phyloP scores from a whole-genome alignment of 148 eudicot species.

The Oxyria digyna region DNA sequence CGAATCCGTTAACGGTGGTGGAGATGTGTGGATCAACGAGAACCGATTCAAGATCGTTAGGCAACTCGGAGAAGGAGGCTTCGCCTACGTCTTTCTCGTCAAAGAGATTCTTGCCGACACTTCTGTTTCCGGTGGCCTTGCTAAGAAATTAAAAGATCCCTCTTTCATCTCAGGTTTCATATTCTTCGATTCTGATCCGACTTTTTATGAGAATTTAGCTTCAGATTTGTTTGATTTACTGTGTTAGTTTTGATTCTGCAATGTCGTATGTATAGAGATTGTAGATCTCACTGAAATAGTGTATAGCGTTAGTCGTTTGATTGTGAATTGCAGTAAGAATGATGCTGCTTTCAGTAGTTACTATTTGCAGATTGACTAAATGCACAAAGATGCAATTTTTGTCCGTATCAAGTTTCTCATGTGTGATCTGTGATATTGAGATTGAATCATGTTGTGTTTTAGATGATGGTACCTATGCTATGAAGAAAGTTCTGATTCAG shows the following conservation, averaged over 20 bases:
- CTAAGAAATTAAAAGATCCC: constrained; percentile 63
- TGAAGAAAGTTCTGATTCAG: constrained; percentile 97
- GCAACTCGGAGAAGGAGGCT: constrained; percentile 95
- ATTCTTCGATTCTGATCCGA: too few relatives aligned
- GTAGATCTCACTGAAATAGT: neutral
- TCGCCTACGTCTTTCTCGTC: constrained; percentile 81
- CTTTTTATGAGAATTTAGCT: constrained; percentile 1
- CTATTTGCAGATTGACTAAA: neutral
- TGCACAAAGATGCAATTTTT: neutral
- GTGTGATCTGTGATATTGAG: neutral
- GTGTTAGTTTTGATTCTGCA: neutral
- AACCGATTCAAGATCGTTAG: constrained; percentile 62
- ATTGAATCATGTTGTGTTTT: constrained; percentile 13
- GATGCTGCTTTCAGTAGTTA: neutral
- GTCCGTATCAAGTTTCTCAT: neutral
- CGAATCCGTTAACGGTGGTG: constrained; percentile 77
- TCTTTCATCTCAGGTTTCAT: constrained; percentile 67
- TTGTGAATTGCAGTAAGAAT: neutral
- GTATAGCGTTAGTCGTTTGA: neutral
- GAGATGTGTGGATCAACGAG: constrained; percentile 97
- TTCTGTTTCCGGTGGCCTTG: constrained; percentile 37
- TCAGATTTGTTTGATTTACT: neutral
- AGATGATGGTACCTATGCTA: constrained; percentile 98
- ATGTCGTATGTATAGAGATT: constrained; percentile 1
- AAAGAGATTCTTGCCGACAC: constrained; percentile 63